These are phyloP conservation scores for Botryotinia calthae DNA, from an alignment of 2,329 filamentous ascomycete species.

Conservation along the genomic window DNA sequence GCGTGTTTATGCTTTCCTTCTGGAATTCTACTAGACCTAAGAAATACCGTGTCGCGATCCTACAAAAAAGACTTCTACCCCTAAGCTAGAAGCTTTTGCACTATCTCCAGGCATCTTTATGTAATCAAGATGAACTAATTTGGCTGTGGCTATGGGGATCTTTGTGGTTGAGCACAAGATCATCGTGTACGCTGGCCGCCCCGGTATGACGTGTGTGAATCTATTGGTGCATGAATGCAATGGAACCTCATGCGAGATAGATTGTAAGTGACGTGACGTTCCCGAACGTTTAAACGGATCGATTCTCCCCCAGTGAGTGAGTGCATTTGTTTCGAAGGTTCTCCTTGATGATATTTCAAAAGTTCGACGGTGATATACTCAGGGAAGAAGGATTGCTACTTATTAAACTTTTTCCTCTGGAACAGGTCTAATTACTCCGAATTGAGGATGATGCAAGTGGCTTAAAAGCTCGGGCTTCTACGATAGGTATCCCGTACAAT, in stretches of 20 bases:
- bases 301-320: background rate
- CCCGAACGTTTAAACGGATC: background rate
- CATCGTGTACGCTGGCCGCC: constrained; percentile 3
- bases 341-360: background rate
- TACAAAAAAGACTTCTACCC: background rate
- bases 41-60: background rate
- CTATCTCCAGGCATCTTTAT: background rate
- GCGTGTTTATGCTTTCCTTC: background rate
- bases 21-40: background rate
- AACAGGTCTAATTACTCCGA: constrained; percentile 1
- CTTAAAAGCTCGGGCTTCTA: constrained; percentile 10
- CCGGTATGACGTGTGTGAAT: constrained; percentile 13
- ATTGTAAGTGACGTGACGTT: constrained; percentile 8
- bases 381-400: background rate
- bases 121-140: constrained; percentile 8
- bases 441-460: constrained; percentile 15
- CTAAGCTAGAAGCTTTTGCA: background rate
- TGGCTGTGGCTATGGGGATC: constrained; percentile 11
- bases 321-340: background rate
- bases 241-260: constrained; percentile 5
- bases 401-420: constrained; percentile 8
- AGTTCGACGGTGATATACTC: background rate
- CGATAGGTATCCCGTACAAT: constrained; percentile 1
- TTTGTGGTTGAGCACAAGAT: background rate
- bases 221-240: constrained; percentile 12